phyloP scores from a whole-genome alignment of 768 basidiomycete species.

The Auriscalpium vulgare region DNA sequence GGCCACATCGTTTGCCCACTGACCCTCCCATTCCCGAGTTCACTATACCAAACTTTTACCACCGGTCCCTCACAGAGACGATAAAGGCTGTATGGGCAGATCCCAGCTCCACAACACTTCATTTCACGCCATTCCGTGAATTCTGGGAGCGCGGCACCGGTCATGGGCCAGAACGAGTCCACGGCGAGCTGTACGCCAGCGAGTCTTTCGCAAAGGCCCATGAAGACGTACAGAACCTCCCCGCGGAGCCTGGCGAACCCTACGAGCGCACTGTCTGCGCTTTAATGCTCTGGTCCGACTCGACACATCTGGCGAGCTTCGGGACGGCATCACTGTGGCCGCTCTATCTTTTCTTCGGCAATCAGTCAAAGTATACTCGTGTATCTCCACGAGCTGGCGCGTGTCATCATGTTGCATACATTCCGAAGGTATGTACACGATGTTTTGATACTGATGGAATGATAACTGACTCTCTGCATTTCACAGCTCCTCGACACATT shows the following conservation, averaged over 20 bases:
- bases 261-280: neutral
- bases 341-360: conserved; percentile 15
- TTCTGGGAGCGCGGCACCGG: neutral
- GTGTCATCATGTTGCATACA: conserved; percentile 15
- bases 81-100: conserved; percentile 16
- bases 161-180: neutral
- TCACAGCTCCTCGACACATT: conserved; percentile 23
- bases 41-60: conserved; percentile 21
- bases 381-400: conserved; percentile 3
- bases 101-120: neutral
- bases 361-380: conserved; percentile 16
- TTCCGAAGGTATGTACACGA: conserved; percentile 17
- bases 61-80: conserved; percentile 20
- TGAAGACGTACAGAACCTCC: neutral
- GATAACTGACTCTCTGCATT: no score
- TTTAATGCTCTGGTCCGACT: conserved; percentile 16
- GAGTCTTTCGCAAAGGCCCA: neutral
- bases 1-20: conserved; percentile 8
- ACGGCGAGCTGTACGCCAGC: neutral
- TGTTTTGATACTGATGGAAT: no score
- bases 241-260: neutral
- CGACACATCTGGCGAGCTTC: conserved; percentile 20
- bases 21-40: conserved; percentile 21
- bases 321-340: conserved; percentile 20
- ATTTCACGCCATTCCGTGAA: conserved; percentile 2